Conservation (phyloP, 2,329 filamentous ascomycete genomes). For the Trichoderma sp. region DNA sequence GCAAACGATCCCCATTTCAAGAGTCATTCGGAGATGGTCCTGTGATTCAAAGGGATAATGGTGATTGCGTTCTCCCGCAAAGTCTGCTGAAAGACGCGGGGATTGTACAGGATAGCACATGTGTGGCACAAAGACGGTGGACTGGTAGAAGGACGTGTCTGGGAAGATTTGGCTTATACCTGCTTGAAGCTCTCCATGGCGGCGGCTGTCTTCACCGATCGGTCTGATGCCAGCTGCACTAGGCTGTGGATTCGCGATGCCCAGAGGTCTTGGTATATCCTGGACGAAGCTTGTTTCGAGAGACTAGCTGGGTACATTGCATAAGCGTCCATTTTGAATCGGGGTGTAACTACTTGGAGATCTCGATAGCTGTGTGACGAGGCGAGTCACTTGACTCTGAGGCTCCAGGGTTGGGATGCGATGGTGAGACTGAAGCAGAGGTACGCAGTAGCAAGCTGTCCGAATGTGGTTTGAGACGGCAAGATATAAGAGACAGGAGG, state of each 20-base stretch:
- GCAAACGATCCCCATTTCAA: background rate
- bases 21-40: background rate
- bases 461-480: background rate
- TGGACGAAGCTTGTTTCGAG: constrained; percentile 48
- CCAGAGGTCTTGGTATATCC: constrained; percentile 54
- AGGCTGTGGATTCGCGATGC: constrained; percentile 45
- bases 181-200: constrained; percentile 42
- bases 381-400: constrained; percentile 18
- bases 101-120: background rate
- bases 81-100: background rate
- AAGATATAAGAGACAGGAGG: background rate
- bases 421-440: constrained; percentile 3
- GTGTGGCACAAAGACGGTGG: background rate
- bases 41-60: background rate
- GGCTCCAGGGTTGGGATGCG: background rate
- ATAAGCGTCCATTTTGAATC: constrained; percentile 53
- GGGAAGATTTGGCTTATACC: constrained; percentile 38
- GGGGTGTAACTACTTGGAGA: background rate
- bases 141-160: background rate
- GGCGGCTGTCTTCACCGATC: constrained; percentile 36
- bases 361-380: background rate
- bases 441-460: background rate
- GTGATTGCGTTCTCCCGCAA: background rate
- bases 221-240: constrained; percentile 39
- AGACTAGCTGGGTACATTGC: constrained; percentile 52